These are phyloP conservation scores for Pharnaceum exiguum DNA, from an alignment of 148 eudicot species.

Conservation along the genomic window DNA sequence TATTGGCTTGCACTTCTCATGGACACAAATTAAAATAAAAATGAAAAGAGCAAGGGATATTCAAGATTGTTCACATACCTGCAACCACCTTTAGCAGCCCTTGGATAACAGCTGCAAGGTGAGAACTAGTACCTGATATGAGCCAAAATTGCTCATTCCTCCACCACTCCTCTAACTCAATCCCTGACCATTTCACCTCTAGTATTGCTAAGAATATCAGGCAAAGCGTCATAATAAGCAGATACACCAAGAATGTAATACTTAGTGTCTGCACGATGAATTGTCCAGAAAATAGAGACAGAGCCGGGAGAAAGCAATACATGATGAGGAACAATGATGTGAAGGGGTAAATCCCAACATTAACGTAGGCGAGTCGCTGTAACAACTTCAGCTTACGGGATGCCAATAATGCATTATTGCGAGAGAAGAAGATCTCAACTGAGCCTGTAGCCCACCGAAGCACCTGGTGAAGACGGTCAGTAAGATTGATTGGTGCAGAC, in stretches of 20 bases:
- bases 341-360: constrained; percentile 87
- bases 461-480: constrained; percentile 93
- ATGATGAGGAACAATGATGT: constrained; percentile 70
- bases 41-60: neutral
- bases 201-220: constrained; percentile 60
- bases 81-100: constrained; percentile 75
- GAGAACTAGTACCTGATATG: constrained; percentile 83
- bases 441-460: constrained; percentile 97
- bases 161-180: constrained; percentile 90
- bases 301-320: constrained; percentile 93
- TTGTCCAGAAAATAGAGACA: constrained; percentile 77
- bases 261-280: constrained; percentile 71
- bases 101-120: constrained; percentile 82
- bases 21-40: too few relatives aligned
- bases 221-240: constrained; percentile 57
- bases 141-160: constrained; percentile 94
- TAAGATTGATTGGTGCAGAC: constrained; percentile 82
- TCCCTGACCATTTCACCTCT: constrained; percentile 89
- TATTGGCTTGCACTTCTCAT: too few relatives aligned
- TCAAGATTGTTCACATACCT: constrained; percentile 19
- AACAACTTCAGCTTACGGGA: constrained; percentile 41
- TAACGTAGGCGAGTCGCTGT: constrained; percentile 83
- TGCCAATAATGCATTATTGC: constrained; percentile 69
- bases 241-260: constrained; percentile 49
- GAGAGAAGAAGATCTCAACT: constrained; percentile 86